Conservation (phyloP, 148 eudicot species). For the Rhododendron williamsianum region DNA sequence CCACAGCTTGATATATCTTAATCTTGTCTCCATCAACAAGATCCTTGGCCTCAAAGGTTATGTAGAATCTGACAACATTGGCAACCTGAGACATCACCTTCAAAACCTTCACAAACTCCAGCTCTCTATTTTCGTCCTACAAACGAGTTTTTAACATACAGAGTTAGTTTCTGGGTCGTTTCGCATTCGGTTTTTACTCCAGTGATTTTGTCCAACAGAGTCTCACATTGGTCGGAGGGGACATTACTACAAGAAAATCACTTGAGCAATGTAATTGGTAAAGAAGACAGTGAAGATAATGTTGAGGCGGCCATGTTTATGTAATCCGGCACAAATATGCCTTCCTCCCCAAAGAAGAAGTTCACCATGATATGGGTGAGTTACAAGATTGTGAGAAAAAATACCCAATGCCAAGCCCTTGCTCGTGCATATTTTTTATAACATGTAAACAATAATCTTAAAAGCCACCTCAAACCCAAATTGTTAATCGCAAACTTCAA, state of each 20-base stretch:
- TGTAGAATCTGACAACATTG: not conserved
- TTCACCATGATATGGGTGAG: not conserved
- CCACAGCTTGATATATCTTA: not conserved
- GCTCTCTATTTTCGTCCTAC: not conserved
- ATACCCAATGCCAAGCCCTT: no score
- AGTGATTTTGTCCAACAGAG: not conserved
- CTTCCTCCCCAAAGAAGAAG: not conserved
- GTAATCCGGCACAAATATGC: not conserved
- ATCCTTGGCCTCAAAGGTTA: not conserved
- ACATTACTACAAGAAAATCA: not conserved
- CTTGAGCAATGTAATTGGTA: not conserved
- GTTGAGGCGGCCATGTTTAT: not conserved
- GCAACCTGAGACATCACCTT: not conserved
- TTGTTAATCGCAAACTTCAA: no score
- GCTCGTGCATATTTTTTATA: no score
- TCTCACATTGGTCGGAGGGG: not conserved
- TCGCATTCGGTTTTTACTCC: not conserved
- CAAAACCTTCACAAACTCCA: constrained; percentile 7
- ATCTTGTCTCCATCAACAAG: not conserved
- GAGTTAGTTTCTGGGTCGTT: not conserved
- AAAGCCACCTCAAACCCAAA: no score
- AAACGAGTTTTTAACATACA: not conserved
- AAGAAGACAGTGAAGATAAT: not conserved
- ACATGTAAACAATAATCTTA: no score
- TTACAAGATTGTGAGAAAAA: no score